Conservation (phyloP, 2,329 filamentous ascomycete genomes). For the Trichoderma sp. region DNA sequence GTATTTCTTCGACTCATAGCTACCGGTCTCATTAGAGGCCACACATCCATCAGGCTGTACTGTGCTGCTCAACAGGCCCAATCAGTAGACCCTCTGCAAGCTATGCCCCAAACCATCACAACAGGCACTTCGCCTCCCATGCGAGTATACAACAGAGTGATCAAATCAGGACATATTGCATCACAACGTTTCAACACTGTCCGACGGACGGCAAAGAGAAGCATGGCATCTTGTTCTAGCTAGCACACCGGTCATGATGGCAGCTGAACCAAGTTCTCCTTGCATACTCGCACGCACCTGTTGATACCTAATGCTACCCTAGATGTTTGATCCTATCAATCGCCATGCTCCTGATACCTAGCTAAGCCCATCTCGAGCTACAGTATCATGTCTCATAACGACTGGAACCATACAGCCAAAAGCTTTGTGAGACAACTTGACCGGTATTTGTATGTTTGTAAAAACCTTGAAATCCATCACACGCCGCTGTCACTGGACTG, state of each 20-base stretch:
- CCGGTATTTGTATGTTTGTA: neutral
- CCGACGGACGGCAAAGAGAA: neutral
- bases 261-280: constrained; percentile 3
- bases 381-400: neutral
- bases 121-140: neutral
- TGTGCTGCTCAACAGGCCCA: no score
- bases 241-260: neutral
- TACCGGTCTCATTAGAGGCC: no score
- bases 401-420: neutral
- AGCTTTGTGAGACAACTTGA: neutral
- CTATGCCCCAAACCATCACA: no score
- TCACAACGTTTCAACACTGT: no score
- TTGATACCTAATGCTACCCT: neutral
- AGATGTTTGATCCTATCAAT: neutral
- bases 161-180: neutral
- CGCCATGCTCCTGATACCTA: neutral
- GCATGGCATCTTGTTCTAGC: neutral
- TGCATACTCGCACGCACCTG: neutral
- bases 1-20: no score
- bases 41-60: no score
- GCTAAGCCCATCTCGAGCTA: neutral
- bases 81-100: no score
- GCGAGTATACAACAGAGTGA: neutral
- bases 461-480: neutral
- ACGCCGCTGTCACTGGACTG: neutral